phyloP scores from a whole-genome alignment of 108 stramenopile genomes.

The Stephanodiscus minutulus region DNA sequence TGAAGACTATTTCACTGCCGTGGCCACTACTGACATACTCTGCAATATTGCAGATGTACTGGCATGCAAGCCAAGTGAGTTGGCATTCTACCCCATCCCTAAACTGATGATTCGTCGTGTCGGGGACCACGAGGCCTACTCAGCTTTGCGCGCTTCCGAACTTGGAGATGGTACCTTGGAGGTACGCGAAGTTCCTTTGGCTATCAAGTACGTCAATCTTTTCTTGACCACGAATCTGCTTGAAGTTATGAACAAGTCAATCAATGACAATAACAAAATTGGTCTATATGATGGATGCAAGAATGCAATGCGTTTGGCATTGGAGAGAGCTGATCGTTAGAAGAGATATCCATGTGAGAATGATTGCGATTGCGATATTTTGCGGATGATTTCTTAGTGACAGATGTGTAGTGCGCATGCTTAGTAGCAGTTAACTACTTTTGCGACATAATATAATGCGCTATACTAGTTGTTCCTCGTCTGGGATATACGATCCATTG shows the following conservation, averaged over 20 bases:
- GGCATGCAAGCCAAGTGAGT: constrained; percentile 87
- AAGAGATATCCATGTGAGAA: too few relatives aligned
- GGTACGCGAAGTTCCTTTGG: constrained; percentile 76
- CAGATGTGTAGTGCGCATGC: too few relatives aligned
- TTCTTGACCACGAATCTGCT: constrained; percentile 70
- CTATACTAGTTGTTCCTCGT: background rate
- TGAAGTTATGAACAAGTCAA: constrained; percentile 72
- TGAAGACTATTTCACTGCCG: constrained; percentile 91
- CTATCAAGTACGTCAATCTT: constrained; percentile 69
- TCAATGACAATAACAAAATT: constrained; percentile 75
- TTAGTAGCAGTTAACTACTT: too few relatives aligned
- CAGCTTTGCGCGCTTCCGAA: constrained; percentile 83
- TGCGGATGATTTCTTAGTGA: too few relatives aligned
- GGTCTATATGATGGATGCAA: constrained; percentile 87
- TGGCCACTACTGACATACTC: constrained; percentile 90
- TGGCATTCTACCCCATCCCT: constrained; percentile 91
- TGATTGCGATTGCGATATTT: too few relatives aligned
- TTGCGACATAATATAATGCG: background rate
- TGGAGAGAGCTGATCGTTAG: constrained; percentile 33
- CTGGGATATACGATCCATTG: background rate
- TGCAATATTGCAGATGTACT: constrained; percentile 87
- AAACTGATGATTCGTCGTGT: constrained; percentile 93
- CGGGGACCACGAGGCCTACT: constrained; percentile 91
- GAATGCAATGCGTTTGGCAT: constrained; percentile 72
- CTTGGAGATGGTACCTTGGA: constrained; percentile 89